Evolutionary conservation across 805 yeast species (phyloP).

Genomic region (Teunomyces gatunensis): DNA sequence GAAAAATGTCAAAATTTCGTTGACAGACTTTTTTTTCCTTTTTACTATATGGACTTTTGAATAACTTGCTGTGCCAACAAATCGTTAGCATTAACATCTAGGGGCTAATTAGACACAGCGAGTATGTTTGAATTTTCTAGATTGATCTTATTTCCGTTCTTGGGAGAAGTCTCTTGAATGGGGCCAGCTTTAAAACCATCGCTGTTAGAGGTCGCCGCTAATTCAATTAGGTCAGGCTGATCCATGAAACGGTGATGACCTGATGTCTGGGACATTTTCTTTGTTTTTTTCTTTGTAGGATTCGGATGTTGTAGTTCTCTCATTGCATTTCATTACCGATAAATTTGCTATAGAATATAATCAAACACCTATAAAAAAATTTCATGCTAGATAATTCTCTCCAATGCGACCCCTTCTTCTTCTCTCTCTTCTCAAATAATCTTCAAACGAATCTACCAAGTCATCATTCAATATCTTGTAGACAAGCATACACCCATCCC

Average conservation of each 20-base stretch:
- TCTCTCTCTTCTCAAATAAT: conserved; percentile 29
- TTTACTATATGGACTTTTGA: not conserved
- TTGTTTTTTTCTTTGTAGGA: not conserved
- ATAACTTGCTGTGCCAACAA: conserved; percentile 10
- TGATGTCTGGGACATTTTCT: conserved; percentile 16
- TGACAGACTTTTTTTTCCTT: not conserved
- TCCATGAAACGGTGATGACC: conserved; percentile 23
- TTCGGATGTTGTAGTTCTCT: not conserved
- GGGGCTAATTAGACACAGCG: conserved; percentile 21
- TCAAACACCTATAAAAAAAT: not conserved
- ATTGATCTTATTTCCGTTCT: conserved; percentile 14
- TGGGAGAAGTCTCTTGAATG: conserved; percentile 12
- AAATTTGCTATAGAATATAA: not conserved
- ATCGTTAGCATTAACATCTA: conserved; percentile 21
- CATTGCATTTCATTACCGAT: not conserved
- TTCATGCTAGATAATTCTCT: conserved; percentile 33
- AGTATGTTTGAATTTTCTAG: conserved; percentile 19
- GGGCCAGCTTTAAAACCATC: conserved; percentile 92
- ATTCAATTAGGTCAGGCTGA: conserved; percentile 30
- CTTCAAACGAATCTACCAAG: conserved; percentile 28
- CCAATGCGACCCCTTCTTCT: conserved; percentile 42
- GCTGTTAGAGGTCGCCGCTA: conserved; percentile 91
- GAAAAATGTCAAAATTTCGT: not conserved
- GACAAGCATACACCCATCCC: conserved; percentile 26
- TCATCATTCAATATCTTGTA: conserved; percentile 30